These are phyloP conservation scores for Lactarius pseudohatsudake DNA, from an alignment of 768 basidiomycete species.

Conservation along the genomic window DNA sequence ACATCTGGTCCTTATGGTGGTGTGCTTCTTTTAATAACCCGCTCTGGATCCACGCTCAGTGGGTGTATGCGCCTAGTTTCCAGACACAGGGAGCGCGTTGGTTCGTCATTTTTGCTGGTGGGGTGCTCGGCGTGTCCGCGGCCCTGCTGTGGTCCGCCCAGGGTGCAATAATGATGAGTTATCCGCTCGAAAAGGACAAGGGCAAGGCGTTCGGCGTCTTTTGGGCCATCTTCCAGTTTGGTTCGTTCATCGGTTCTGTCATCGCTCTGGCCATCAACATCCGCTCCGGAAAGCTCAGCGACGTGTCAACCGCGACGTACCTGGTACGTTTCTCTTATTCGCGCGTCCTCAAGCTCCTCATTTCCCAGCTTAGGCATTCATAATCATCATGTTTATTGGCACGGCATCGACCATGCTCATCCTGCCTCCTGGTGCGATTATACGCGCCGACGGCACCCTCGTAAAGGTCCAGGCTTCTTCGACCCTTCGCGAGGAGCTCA, in stretches of 20 bases:
- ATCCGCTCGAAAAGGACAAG: constrained; percentile 57
- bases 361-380: constrained; percentile 36
- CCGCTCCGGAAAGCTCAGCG: constrained; percentile 33
- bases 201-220: constrained; percentile 52
- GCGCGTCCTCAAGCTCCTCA: neutral
- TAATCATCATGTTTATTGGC: constrained; percentile 46
- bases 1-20: constrained; percentile 50
- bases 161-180: constrained; percentile 55
- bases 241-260: constrained; percentile 45
- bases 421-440: constrained; percentile 39
- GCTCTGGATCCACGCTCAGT: neutral
- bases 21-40: constrained; percentile 27
- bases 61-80: constrained; percentile 32
- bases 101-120: constrained; percentile 52
- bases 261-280: constrained; percentile 48
- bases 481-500: constrained; percentile 34
- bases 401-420: constrained; percentile 39
- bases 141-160: constrained; percentile 55
- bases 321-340: constrained; percentile 33
- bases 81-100: constrained; percentile 41
- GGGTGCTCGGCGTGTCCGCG: constrained; percentile 50
- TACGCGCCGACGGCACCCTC: constrained; percentile 44
- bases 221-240: constrained; percentile 51
- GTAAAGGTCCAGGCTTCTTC: constrained; percentile 40
- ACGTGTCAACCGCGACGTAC: constrained; percentile 43